A percentile compares a stretch with the other conserved stretches of the same genome.
Conservation (phyloP, 768 basidiomycete species). For the Suillus fuscotomentosus region DNA sequence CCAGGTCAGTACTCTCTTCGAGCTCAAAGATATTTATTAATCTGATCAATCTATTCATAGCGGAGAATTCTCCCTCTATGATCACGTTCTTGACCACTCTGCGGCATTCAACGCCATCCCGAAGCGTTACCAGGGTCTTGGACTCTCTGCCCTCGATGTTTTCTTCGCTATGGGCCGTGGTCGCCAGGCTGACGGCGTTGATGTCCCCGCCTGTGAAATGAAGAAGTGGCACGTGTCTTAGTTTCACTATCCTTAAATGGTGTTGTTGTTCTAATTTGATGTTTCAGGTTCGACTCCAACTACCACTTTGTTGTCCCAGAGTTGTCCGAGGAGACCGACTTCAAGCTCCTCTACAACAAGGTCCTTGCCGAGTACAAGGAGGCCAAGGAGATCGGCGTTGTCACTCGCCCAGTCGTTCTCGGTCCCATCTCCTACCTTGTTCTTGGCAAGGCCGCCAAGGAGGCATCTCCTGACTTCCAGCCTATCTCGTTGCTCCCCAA, state of each 20-base stretch:
- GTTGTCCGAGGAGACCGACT: conserved; percentile 84
- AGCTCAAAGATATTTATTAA: conserved; percentile 14
- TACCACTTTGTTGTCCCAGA: conserved; percentile 99
- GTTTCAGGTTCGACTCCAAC: conserved; percentile 91
- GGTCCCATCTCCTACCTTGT: conserved; percentile 95
- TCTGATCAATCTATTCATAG: conserved; percentile 41
- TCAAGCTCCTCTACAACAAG: conserved; percentile 97
- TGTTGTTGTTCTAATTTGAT: conserved; percentile 7
- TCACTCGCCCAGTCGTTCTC: conserved; percentile 92
- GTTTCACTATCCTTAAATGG: background rate
- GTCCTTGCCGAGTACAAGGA: conserved; percentile 91
- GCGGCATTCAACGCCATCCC: conserved; percentile 96
- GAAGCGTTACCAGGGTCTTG: conserved; percentile 85
- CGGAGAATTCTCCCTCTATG: conserved; percentile 98
- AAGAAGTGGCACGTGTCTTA: conserved; percentile 85
- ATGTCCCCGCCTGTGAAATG: conserved; percentile 98
- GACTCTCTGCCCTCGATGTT: conserved; percentile 86
- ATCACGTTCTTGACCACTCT: conserved; percentile 97
- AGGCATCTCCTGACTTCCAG: conserved; percentile 79
- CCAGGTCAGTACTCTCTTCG: conserved; percentile 59
- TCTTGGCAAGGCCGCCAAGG: conserved; percentile 89
- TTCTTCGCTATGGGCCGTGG: conserved; percentile 99
- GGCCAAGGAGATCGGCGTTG: conserved; percentile 85
- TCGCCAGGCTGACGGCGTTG: conserved; percentile 90
- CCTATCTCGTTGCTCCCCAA: conserved; percentile 88